These are phyloP conservation scores for Moelleriella libera DNA, from an alignment of 2,329 filamentous ascomycete species.

Conservation along the genomic window DNA sequence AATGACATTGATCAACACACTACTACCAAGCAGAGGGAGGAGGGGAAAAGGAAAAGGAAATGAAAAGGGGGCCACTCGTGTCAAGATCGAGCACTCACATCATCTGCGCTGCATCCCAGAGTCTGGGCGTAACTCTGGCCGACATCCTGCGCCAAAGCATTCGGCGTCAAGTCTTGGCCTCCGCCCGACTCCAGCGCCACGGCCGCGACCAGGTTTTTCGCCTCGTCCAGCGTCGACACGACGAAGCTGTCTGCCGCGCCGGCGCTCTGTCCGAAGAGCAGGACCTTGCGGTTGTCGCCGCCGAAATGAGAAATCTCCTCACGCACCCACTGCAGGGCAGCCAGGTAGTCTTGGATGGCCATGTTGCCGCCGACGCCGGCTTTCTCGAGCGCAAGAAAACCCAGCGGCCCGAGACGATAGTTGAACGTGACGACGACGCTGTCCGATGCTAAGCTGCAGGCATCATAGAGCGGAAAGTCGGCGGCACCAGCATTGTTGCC, in stretches of 20 bases:
- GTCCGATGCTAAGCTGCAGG: constrained; percentile 13
- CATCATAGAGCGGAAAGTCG: constrained; percentile 6
- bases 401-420: constrained; percentile 23
- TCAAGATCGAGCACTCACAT: not conserved
- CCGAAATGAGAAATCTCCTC: constrained; percentile 27
- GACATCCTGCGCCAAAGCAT: constrained; percentile 3
- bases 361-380: constrained; percentile 8
- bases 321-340: constrained; percentile 33
- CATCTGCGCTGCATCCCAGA: constrained; percentile 2
- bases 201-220: constrained; percentile 2
- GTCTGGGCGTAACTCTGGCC: constrained; percentile 6
- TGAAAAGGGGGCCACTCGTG: not conserved
- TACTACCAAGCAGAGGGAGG: not conserved
- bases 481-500: constrained; percentile 4
- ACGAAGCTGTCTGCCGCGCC: constrained; percentile 4
- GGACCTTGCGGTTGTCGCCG: constrained; percentile 26
- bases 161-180: constrained; percentile 2
- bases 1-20: constrained; percentile 1
- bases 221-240: constrained; percentile 5
- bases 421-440: constrained; percentile 23
- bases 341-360: constrained; percentile 6
- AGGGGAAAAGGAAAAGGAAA: not conserved
- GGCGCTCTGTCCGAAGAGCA: constrained; percentile 10
- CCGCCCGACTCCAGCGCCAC: constrained; percentile 6
- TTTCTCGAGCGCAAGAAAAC: constrained; percentile 11